A percentile compares a stretch with the other conserved stretches of the same genome.
These are phyloP conservation scores for Blepharisma undulans DNA, from an alignment of 169 alveolate genomes.

Conservation along the genomic window DNA sequence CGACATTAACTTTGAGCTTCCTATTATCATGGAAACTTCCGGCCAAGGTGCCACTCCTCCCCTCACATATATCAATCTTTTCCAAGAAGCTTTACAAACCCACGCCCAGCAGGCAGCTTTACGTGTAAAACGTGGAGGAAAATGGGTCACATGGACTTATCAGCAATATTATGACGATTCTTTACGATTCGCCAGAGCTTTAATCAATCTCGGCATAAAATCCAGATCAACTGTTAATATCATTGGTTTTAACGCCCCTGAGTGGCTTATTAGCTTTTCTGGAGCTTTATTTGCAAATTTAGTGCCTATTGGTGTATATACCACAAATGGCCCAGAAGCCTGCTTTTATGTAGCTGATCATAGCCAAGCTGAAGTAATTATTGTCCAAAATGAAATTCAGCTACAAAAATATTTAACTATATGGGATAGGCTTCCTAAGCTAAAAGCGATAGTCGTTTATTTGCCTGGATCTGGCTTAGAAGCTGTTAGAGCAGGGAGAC, in stretches of 20 bases:
- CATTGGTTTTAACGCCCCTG: conserved; percentile 82
- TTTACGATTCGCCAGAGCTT: conserved; percentile 69
- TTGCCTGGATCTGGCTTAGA: conserved; percentile 45
- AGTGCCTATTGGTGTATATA: conserved; percentile 81
- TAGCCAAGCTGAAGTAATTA: conserved; percentile 75
- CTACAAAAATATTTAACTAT: conserved; percentile 65
- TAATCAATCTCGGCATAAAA: conserved; percentile 65
- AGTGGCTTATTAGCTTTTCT: conserved; percentile 78
- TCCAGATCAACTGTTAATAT: conserved; percentile 69
- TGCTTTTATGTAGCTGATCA: conserved; percentile 76
- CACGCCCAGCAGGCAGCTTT: conserved; percentile 54
- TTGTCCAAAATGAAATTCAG: conserved; percentile 71
- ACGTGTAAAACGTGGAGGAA: conserved; percentile 53
- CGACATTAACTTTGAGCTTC: conserved; percentile 71
- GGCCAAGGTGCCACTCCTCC: conserved; percentile 72
- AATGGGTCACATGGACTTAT: conserved; percentile 74
- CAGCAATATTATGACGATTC: conserved; percentile 57
- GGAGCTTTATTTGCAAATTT: conserved; percentile 77
- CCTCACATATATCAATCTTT: conserved; percentile 57
- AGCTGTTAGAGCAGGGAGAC: conserved; percentile 41
- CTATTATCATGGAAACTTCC: conserved; percentile 59
- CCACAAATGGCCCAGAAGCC: conserved; percentile 80
- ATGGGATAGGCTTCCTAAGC: conserved; percentile 58
- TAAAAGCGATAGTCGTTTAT: conserved; percentile 65
- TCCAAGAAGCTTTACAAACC: conserved; percentile 55